Base-by-base conservation (phyloP, 768 basidiomycete genomes). In the Tephrocybe sp. region DNA sequence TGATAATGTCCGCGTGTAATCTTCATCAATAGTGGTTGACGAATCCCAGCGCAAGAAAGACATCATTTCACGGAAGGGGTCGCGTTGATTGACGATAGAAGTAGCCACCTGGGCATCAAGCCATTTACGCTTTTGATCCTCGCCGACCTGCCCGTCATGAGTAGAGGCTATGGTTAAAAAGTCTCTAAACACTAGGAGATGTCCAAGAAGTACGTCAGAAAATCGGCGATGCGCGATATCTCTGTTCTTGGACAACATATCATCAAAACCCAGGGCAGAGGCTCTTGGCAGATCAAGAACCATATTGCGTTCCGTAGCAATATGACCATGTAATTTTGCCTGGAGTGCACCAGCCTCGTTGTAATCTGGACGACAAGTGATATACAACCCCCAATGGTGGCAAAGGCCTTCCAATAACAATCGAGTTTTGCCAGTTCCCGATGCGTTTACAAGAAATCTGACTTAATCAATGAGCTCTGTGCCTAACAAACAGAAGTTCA, bases 371-470 rank as follows among this genome's bases (percentile, higher is more conserved):
- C 31, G 21, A 16, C 18, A 18, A 6, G 38, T 48, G 3, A 48
- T 29, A 48, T 53, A 53, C 16, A 48, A 13, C 16, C 52, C 46
- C 46, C 52, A 53, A 15, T 52, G 15, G 3, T 47, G 24, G 24
- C 45, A 52, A 10, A 52, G 51, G 25, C 51, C 47, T 33, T 53
- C 47, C n/a, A 19, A 43, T 12, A 37, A 18, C 19, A 53, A 37
- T 7, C 52, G 52, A 3, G 46, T 49, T 39, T 53, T 50, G 6
- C 37, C 38, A 0, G 52, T 49, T 0, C 19, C 52, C 1, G 52
- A 40, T 12, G 38, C 31, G 16, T 49, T 49, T 8, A 49, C 41
- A 1, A 49, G 13, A 27, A 49, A 49, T 18, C 48, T 42, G 13
- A 8, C 29, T 9, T 37, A 27, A 34, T 3, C 8, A 43, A 16